Base-by-base conservation (phyloP, 306 rosid genomes). In the Lathyrus tuberosus region DNA sequence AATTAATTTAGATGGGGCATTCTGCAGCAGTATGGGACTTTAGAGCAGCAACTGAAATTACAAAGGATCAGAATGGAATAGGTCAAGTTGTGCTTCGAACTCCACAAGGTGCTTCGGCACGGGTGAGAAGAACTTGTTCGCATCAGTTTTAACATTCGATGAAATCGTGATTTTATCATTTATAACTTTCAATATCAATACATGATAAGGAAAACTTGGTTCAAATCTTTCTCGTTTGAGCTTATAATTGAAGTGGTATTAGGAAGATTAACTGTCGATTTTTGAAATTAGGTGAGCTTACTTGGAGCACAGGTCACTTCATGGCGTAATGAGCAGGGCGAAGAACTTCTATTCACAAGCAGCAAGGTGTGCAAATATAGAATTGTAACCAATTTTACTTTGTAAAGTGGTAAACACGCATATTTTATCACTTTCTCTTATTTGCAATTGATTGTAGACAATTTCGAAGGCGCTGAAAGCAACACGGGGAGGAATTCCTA, bases 261-360 rank as follows among this genome's bases (percentile, higher is more conserved):
- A 31, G 53, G 20, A 62, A 56, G 67, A 65, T 78, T 75, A 41
- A 79, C 53, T n/a, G 20, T 42, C 43, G 62, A 47, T 44, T 54
- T 54, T 74, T 69, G 71, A 84, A 44, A 79, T 76, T 79, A 93
- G 97, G 88, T 93, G 72, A 88, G 97, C 83, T 85, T 93, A 81
- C 80, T 84, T 70, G 97, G 98, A 73, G 98, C 91, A 54, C 98
- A 93, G 73, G 88, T 93, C 77, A 82, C 89, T 69, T 93, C 98
- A 5, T 93, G 98, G 98, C 79, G 84, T 75, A 88, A 85, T 62
- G 91, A 86, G 71, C 84, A 74, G 22, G 98, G 98, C 6, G 92
- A 93, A 86, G 98, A 93, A 70, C 97, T 88, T 77, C 83, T 90
- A 8, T 93, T 93, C 86, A 86, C 97, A 22, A 93, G 97, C 78